Base-by-base conservation (phyloP, 2,329 filamentous ascomycete species). In the Pyricularia pennisetigena region DNA sequence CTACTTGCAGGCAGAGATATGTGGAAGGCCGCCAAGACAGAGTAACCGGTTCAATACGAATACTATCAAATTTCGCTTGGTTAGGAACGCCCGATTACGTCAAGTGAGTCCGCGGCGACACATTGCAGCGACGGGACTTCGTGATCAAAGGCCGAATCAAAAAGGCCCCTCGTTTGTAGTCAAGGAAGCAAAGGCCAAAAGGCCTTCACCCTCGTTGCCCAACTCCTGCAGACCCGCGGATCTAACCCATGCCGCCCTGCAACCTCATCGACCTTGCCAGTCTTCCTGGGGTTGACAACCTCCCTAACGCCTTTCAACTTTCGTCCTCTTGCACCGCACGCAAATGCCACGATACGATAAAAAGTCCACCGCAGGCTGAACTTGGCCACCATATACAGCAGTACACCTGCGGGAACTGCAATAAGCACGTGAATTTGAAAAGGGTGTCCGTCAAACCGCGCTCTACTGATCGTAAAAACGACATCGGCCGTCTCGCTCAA, bases 401-500 rank as follows among this genome's bases (percentile, higher is more conserved):
- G 80, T 1, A 79, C 73, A 49, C 29, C n/a, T 8, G 6, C 70
- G 63, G 49, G 70, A 23, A 68, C 78, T 74, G 20, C 67, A 41
- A 32, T 77, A 74, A 1, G 65, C 69, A 7, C 76, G 75, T 29
- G 79, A 64, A 8, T 66, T 70, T 1, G 74, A 70, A 64, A 79
- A 70, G 10, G 74, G 67, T 75, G 75, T 3, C 78, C 79, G 71
- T 82, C 79, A 69, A 79, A 74, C 2, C 70, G 72, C 24, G 80
- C 77, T 67, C 80, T 74, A 72, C 74, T 78, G 66, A 81, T 74
- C 26, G 75, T 73, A 72, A 80, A 82, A 65, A 81, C 75, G 29
- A 82, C 78, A 69, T 82, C 80, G 3, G 80, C 75, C 6, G 78
- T 78, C 70, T 82, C 80, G 74, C 80, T 82, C n/a, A 82, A 72